Evolutionary conservation across 2,329 filamentous ascomycete genomes (phyloP).

Genomic region (Akanthomyces muscarius): DNA sequence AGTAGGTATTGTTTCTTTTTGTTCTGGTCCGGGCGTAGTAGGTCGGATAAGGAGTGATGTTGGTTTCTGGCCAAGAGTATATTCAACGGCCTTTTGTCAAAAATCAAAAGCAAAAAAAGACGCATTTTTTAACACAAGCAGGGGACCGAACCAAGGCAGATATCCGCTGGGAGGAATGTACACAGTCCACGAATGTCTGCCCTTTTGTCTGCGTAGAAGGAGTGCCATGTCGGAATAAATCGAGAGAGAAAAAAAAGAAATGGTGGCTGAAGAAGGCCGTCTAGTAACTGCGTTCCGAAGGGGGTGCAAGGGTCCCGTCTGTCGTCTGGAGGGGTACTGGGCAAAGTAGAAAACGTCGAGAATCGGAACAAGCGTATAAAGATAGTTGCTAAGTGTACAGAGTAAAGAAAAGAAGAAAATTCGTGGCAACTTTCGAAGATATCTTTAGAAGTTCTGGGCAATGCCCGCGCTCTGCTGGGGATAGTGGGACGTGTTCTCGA

Average conservation of each 20-base stretch:
- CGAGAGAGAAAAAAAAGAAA: neutral
- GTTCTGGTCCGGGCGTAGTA: neutral
- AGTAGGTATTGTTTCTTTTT: neutral
- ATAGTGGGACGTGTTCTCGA: conserved; percentile 85
- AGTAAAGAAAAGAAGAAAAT: conserved; percentile 16
- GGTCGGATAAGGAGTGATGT: neutral
- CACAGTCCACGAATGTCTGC: neutral
- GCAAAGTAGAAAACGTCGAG: neutral
- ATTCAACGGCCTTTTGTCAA: neutral
- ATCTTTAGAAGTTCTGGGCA: conserved; percentile 83
- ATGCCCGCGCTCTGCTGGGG: conserved; percentile 93
- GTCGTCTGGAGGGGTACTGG: neutral
- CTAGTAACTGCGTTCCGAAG: conserved; percentile 3
- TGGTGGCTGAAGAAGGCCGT: neutral
- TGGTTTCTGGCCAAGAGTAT: neutral
- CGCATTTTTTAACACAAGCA: neutral
- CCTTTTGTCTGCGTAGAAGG: neutral
- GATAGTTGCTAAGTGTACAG: conserved; percentile 4
- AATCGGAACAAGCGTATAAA: neutral
- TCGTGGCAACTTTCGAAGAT: conserved; percentile 14
- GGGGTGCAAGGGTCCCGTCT: neutral
- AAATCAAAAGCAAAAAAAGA: neutral
- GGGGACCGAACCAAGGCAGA: neutral
- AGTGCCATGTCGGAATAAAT: neutral
- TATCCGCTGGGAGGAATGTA: neutral